Conservation (phyloP, 176 grass and related monocot species). For the Rhynchospora tenuis region DNA sequence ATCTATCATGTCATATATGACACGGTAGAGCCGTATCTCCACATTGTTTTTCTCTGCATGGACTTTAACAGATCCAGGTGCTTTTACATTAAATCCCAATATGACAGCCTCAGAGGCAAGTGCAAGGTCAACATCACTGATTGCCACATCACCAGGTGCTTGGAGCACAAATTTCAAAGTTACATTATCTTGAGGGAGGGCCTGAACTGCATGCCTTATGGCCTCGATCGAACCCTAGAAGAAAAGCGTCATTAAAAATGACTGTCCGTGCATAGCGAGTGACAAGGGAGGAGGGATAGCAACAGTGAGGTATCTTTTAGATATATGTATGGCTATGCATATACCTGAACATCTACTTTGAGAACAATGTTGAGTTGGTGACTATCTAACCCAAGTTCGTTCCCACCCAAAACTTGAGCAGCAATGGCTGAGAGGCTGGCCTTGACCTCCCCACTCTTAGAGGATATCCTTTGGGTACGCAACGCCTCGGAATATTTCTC, state of each 20-base stretch:
- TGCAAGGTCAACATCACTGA: slow-evolving; percentile 84
- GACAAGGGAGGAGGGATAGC: neutral
- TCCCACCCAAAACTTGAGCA: slow-evolving; percentile 54
- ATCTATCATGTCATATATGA: slow-evolving; percentile 96
- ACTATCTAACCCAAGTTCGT: slow-evolving; percentile 65
- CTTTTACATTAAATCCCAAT: slow-evolving; percentile 92
- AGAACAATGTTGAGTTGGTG: slow-evolving; percentile 91
- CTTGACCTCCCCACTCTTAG: slow-evolving; percentile 81
- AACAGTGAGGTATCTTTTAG: neutral
- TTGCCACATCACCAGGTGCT: slow-evolving; percentile 77
- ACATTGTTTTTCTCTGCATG: slow-evolving; percentile 90
- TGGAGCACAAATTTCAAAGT: slow-evolving; percentile 85
- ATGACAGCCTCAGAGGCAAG: slow-evolving; percentile 80
- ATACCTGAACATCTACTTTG: slow-evolving; percentile 97
- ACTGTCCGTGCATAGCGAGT: neutral
- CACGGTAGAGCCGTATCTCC: slow-evolving; percentile 81
- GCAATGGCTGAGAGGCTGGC: slow-evolving; percentile 83
- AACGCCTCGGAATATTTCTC: slow-evolving; percentile 45
- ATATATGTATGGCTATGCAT: neutral
- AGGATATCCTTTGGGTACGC: slow-evolving; percentile 60
- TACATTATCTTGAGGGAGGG: slow-evolving; percentile 79
- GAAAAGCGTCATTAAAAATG: slow-evolving; percentile 7
- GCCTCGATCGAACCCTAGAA: slow-evolving; percentile 92
- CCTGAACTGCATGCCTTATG: slow-evolving; percentile 75
- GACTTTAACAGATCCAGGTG: slow-evolving; percentile 70